Evolutionary conservation across 192 early-diverging fungal genomes (phyloP).

Genomic region (Backusella sp.): DNA sequence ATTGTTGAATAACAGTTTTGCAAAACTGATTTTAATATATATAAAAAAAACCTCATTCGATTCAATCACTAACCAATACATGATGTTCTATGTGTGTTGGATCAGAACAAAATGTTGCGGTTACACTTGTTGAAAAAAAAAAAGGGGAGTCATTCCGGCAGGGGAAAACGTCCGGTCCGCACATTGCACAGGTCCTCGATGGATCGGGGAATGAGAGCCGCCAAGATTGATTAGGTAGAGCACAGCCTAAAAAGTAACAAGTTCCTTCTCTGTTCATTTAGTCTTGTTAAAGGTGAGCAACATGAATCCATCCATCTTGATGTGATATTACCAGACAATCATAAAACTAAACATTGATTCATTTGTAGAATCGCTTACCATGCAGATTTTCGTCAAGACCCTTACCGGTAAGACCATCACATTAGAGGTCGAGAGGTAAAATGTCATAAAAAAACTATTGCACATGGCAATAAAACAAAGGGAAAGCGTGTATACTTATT

Average conservation of each 20-base stretch:
- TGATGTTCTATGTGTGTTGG: no score
- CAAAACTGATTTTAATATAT: neutral
- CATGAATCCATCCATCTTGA: neutral
- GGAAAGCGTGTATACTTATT: neutral
- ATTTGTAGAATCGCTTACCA: conserved; percentile 31
- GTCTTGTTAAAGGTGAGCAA: conserved; percentile 9
- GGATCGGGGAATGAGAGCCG: neutral
- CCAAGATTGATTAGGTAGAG: neutral
- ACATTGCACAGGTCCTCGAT: neutral
- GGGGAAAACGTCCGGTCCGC: neutral
- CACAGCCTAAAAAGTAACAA: neutral
- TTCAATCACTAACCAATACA: neutral
- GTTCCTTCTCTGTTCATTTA: conserved; percentile 7
- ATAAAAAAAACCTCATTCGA: neutral
- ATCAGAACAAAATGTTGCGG: neutral
- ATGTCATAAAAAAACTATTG: conserved; percentile 27
- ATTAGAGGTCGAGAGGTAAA: conserved; percentile 57
- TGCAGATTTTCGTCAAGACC: conserved; percentile 69
- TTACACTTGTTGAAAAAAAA: neutral
- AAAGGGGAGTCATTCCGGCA: neutral
- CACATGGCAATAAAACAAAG: neutral
- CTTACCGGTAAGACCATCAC: conserved; percentile 68
- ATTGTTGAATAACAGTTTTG: neutral
- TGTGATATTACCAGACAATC: neutral
- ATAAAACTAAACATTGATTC: neutral